Evolutionary conservation across 768 basidiomycete species (phyloP), one percentile per base, ranked within the genome.

Genomic region (Rhodotorula kratochvilovae): DNA sequence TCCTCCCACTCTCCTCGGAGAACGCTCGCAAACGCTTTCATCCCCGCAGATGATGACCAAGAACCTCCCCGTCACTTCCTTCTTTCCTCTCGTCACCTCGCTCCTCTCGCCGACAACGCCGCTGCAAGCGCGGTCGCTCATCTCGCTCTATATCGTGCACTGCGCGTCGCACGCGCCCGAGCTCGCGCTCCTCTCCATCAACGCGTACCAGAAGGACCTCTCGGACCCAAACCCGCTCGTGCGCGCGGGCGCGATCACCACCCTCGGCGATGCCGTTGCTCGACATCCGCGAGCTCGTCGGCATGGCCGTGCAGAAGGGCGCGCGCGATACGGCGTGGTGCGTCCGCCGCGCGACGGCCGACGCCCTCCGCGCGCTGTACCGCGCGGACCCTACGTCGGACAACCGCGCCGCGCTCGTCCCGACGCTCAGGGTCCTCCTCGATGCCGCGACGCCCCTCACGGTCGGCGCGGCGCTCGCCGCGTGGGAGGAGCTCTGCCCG

Each of bases 191-290:
- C 85, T 99, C 42, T 94, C 93, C 5, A 95, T 99, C 83, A 99
- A 99, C 82, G 95, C 95, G 2, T 97, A 98, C 79, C 96, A 99
- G 80, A 92, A 91, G 81, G 96, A 99, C 81, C 84, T 99, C 42
- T 87, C 89, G 8, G 96, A 98, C 77, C 83, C 88, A 43, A 96
- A 89, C 71, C 95, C 94, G 0, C 86, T 96, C 76, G 97, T 98
- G 68, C 88, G 96, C 31, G 92, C 93, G 21, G 95, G 97, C 91
- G 93, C 95, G 6, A 82, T 99, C 68, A 85, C 93, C 35, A 94
- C 98, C 4, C 84, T 99, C 54, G 66, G 90, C 92, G 13, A 95
- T 99, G 79, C 87, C 87, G 71, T 90, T 98, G 2, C 88, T 89
- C 15, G 90, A 91, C 84, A 91, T 99, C 65, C 89, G 87, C 25